Conservation (phyloP, 164 flowering plant species). For the Liquidambar formosana region DNA sequence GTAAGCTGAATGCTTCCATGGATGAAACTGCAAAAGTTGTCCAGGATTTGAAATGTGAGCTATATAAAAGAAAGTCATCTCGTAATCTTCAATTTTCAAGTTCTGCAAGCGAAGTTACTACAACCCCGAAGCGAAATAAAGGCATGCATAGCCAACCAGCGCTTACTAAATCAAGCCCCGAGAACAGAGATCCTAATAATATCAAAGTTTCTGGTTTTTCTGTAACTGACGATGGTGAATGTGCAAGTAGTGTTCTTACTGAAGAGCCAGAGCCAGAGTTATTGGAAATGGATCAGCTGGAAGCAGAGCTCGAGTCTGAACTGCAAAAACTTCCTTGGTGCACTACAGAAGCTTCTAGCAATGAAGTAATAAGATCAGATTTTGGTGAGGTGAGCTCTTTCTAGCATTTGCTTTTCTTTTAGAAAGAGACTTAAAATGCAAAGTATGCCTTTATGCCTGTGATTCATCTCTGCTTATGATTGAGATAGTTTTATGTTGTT, state of each 20-base stretch:
- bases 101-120: slow-evolving; percentile 11
- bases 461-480: too few relatives aligned
- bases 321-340: slow-evolving; percentile 59
- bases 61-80: slow-evolving; percentile 47
- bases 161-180: background rate
- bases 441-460: too few relatives aligned
- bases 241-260: slow-evolving; percentile 57
- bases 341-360: slow-evolving; percentile 24
- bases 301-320: slow-evolving; percentile 74
- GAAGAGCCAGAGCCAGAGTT: slow-evolving; percentile 48
- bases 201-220: slow-evolving; percentile 11
- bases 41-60: slow-evolving; percentile 50
- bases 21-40: slow-evolving; percentile 61
- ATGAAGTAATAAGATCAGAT: slow-evolving; percentile 20
- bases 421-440: too few relatives aligned
- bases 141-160: slow-evolving; percentile 11
- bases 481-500: too few relatives aligned
- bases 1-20: slow-evolving; percentile 48
- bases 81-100: slow-evolving; percentile 12
- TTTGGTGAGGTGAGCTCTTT: slow-evolving; percentile 31
- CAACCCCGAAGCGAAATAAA: slow-evolving; percentile 8
- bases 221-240: slow-evolving; percentile 41
- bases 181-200: slow-evolving; percentile 15
- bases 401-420: too few relatives aligned
- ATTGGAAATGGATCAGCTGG: slow-evolving; percentile 54